These are phyloP conservation scores for Chlorella sp. DNA, from an alignment of 139 green algal species.

Conservation along the genomic window DNA sequence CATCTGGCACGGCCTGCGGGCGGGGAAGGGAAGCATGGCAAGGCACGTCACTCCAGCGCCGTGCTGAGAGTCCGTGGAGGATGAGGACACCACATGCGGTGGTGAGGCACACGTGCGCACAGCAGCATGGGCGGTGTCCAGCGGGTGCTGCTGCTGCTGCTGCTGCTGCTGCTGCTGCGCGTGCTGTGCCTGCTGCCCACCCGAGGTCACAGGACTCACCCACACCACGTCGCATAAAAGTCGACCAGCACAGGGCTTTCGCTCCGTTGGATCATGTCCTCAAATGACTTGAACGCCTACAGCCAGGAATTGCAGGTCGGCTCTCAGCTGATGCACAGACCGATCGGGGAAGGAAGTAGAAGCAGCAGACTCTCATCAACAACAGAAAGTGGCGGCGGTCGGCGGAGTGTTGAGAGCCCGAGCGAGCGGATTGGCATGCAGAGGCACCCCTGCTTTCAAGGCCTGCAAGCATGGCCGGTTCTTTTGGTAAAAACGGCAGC, in stretches of 20 bases:
- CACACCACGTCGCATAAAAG: slow-evolving; percentile 79
- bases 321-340: too few species aligned
- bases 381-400: too few species aligned
- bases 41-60: too few species aligned
- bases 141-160: neutral
- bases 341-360: neutral
- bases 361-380: too few species aligned
- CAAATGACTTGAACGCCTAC: slow-evolving; percentile 70
- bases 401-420: neutral
- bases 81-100: neutral
- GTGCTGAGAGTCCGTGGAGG: too few species aligned
- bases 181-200: neutral
- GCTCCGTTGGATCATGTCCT: slow-evolving; percentile 68
- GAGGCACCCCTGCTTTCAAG: too few species aligned
- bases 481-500: too few species aligned
- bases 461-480: too few species aligned
- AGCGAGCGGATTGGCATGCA: too few species aligned
- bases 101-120: neutral
- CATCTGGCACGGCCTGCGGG: slow-evolving; percentile 78
- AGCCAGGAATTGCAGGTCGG: too few species aligned
- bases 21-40: neutral
- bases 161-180: neutral
- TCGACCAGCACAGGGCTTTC: slow-evolving; percentile 77
- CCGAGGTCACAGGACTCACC: neutral
- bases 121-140: neutral